Evolutionary conservation across 129 eudicot genomes (phyloP).

Genomic region (Flaveria brownii): DNA sequence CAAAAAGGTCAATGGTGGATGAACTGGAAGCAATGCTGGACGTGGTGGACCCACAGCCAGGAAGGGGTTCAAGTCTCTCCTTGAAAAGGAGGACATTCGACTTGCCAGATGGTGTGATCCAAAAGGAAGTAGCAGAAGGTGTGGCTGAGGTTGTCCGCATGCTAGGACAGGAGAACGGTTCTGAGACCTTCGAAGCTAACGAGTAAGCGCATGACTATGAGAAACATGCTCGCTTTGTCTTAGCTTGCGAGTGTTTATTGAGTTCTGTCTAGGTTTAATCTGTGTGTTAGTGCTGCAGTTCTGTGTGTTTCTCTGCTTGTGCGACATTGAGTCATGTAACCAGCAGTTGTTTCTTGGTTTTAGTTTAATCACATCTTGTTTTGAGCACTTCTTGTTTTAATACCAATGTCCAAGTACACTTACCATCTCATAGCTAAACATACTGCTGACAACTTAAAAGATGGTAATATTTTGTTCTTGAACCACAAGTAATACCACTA

Average conservation of each 20-base stretch:
- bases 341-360: constrained; percentile 12
- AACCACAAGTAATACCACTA: too few relatives aligned
- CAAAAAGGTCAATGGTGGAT: constrained; percentile 88
- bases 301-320: constrained; percentile 27
- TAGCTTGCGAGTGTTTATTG: constrained; percentile 2
- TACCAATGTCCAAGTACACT: too few relatives aligned
- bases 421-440: too few relatives aligned
- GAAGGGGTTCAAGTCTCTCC: constrained; percentile 42
- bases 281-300: constrained; percentile 1
- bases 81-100: constrained; percentile 82
- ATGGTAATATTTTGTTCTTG: too few relatives aligned
- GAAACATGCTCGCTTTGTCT: background rate
- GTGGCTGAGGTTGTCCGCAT: constrained; percentile 80
- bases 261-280: constrained; percentile 27
- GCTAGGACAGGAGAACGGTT: constrained; percentile 44
- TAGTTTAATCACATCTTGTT: constrained; percentile 10
- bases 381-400: background rate
- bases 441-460: too few relatives aligned
- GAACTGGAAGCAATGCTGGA: constrained; percentile 97
- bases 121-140: constrained; percentile 86
- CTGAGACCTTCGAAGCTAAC: constrained; percentile 41
- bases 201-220: constrained; percentile 23
- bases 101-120: constrained; percentile 82
- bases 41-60: constrained; percentile 84
- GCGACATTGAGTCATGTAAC: constrained; percentile 14